Evolutionary conservation across 306 rosid species (phyloP).

Genomic region (Quercus berberidifolia): DNA sequence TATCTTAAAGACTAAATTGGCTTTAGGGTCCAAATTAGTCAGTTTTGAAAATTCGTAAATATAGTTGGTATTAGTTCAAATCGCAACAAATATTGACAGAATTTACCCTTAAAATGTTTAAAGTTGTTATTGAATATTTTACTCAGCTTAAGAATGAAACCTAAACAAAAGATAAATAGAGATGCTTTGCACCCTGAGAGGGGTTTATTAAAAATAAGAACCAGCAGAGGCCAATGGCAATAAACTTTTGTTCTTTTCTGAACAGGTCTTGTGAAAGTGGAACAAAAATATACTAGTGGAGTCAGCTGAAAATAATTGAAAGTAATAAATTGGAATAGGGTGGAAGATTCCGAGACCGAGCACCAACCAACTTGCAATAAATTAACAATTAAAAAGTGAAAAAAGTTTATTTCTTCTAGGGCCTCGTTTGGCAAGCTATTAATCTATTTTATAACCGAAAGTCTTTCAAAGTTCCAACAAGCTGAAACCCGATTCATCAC

Average conservation of each 20-base stretch:
- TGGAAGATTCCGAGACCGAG: slow-evolving; percentile 25
- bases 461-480: slow-evolving; percentile 26
- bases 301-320: slow-evolving; percentile 20
- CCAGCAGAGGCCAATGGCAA: neutral
- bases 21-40: no score
- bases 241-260: neutral
- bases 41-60: no score
- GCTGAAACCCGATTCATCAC: slow-evolving; percentile 19
- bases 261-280: neutral
- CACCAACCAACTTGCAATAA: slow-evolving; percentile 35
- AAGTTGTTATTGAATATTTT: no score
- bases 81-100: no score
- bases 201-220: no score
- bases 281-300: neutral
- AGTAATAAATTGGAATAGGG: slow-evolving; percentile 22
- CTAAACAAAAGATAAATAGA: neutral
- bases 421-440: slow-evolving; percentile 28
- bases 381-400: slow-evolving; percentile 9
- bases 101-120: no score
- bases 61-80: no score
- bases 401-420: slow-evolving; percentile 15
- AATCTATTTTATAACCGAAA: slow-evolving; percentile 7
- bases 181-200: neutral
- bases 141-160: no score
- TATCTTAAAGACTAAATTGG: no score